A percentile compares a stretch with the other conserved stretches of the same genome.
phyloP scores from a whole-genome alignment of 257 asterid species.

The Plantago elongata region DNA sequence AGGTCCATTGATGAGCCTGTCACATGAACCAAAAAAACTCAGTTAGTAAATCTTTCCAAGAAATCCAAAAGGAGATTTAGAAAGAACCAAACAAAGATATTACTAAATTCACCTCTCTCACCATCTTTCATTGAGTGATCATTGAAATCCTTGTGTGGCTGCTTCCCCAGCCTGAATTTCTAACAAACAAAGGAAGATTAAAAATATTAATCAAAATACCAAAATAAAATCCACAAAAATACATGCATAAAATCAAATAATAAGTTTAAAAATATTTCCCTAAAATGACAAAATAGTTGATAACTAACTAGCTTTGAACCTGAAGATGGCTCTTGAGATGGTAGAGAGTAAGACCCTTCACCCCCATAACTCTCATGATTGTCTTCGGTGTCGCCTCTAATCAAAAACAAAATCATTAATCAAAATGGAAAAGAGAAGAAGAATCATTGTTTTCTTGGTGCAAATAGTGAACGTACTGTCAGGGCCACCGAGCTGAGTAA shows the following conservation, averaged over 20 bases:
- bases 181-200: not conserved
- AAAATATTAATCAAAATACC: not conserved
- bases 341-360: conserved; percentile 91
- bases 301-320: conserved; percentile 30
- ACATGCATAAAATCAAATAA: not conserved
- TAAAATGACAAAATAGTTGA: not conserved
- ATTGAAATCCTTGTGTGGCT: conserved; percentile 94
- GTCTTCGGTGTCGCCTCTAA: conserved; percentile 98
- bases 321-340: conserved; percentile 99
- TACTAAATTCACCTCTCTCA: conserved; percentile 36
- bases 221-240: conserved; percentile 3
- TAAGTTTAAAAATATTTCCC: not conserved
- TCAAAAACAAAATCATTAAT: not conserved
- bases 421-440: not conserved
- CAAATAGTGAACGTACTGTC: conserved; percentile 31
- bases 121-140: conserved; percentile 93
- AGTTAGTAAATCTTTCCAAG: not conserved
- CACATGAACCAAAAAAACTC: not conserved
- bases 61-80: not conserved
- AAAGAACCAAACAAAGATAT: not conserved
- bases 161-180: conserved; percentile 98
- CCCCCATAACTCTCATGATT: conserved; percentile 98
- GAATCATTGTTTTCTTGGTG: not conserved
- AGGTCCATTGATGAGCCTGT: conserved; percentile 82
- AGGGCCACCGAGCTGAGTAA: conserved; percentile 65